Percentiles rank a stretch among this genome's conserved stretches.
Conservation (phyloP, 1,139 yeast genomes). For the Pichia sp. region DNA sequence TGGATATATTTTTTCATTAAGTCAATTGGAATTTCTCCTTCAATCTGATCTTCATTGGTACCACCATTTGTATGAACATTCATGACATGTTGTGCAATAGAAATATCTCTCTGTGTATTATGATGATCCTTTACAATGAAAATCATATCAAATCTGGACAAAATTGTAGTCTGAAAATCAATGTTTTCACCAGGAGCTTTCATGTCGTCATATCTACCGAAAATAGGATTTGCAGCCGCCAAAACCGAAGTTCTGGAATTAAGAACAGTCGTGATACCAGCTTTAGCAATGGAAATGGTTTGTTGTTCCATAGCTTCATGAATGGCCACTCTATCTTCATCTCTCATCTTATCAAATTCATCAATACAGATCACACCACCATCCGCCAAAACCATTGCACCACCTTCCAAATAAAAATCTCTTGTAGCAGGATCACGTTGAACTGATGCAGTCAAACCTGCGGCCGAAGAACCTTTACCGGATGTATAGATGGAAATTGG, state of each 20-base stretch:
- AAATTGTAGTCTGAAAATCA: constrained; percentile 93
- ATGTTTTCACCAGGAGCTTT: constrained; percentile 97
- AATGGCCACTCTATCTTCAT: constrained; percentile 96
- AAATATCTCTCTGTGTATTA: constrained; percentile 73
- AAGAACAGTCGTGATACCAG: constrained; percentile 94
- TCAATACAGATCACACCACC: constrained; percentile 99
- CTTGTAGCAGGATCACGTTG: constrained; percentile 85
- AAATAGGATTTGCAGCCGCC: constrained; percentile 97
- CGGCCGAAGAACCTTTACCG: constrained; percentile 99
- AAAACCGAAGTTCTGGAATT: constrained; percentile 93
- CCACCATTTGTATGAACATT: constrained; percentile 82
- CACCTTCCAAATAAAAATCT: constrained; percentile 95
- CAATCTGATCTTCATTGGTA: constrained; percentile 44
- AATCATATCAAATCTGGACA: constrained; percentile 98
- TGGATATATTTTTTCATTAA: constrained; percentile 89
- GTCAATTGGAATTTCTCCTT: constrained; percentile 84
- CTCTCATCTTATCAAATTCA: constrained; percentile 98
- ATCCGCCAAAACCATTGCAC: constrained; percentile 98
- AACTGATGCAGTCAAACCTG: constrained; percentile 97
- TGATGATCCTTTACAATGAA: constrained; percentile 96
- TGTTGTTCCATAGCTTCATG: constrained; percentile 99
- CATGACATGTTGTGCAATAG: constrained; percentile 93
- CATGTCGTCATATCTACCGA: constrained; percentile 92
- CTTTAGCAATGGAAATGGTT: constrained; percentile 97
- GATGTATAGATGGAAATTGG: constrained; percentile 96